Conservation (phyloP, 116 monocot species). For the Papilionanthe hybrid region DNA sequence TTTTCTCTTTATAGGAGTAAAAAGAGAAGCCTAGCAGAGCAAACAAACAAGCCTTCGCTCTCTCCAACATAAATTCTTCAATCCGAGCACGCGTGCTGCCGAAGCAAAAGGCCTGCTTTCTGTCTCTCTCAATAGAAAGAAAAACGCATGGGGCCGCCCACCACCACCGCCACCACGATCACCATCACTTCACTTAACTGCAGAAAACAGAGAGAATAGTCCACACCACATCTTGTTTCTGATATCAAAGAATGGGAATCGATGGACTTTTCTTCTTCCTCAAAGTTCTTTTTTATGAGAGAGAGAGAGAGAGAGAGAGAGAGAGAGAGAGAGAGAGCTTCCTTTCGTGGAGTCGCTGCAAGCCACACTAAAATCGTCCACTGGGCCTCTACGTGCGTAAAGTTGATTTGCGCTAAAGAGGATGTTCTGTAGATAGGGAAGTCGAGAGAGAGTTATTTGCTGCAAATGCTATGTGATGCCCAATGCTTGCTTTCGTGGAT, state of each 20-base stretch:
- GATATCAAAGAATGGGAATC: background rate
- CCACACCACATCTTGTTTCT: background rate
- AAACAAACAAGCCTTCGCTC: background rate
- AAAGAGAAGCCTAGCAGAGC: background rate
- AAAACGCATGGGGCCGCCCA: background rate
- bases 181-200: background rate
- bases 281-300: background rate
- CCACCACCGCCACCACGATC: background rate
- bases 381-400: background rate
- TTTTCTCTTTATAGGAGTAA: background rate
- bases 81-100: background rate
- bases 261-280: slow-evolving; percentile 2
- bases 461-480: too few species aligned
- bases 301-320: background rate
- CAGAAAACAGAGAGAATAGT: background rate
- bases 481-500: too few species aligned
- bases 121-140: slow-evolving; percentile 1
- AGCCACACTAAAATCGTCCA: background rate
- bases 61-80: background rate
- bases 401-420: background rate
- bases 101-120: slow-evolving; percentile 2
- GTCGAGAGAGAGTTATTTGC: too few species aligned
- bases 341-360: background rate
- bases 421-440: background rate
- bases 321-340: background rate